Conservation (phyloP, 768 basidiomycete genomes). For the Boletus reticulatus region DNA sequence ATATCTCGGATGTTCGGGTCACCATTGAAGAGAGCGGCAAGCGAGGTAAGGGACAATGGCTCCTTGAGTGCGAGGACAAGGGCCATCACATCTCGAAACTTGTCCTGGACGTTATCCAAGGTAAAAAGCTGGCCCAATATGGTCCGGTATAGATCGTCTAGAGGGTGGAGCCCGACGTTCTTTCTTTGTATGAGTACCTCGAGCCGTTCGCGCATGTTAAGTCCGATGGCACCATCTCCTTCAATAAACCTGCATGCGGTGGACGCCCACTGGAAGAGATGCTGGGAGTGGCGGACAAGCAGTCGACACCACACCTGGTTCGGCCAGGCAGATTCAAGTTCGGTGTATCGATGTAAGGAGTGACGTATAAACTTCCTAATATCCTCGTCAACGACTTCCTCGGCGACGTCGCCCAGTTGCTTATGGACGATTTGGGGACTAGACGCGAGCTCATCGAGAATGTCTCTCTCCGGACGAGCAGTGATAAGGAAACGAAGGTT, state of each 20-base stretch:
- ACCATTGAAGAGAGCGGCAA: constrained; percentile 11
- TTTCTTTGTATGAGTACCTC: constrained; percentile 6
- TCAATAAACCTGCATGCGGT: constrained; percentile 29
- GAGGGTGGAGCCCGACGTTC: constrained; percentile 1
- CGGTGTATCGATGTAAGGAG: constrained; percentile 5
- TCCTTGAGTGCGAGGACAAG: constrained; percentile 17
- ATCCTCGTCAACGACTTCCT: constrained; percentile 13
- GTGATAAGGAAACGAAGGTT: constrained; percentile 29
- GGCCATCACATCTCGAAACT: constrained; percentile 23
- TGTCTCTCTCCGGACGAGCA: constrained; percentile 26
- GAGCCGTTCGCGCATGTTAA: constrained; percentile 11
- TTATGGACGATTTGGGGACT: constrained; percentile 9
- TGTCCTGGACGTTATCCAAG: not conserved
- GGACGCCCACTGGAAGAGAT: constrained; percentile 34
- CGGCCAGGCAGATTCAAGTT: constrained; percentile 17
- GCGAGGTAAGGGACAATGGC: constrained; percentile 15
- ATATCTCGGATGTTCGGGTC: constrained; percentile 11
- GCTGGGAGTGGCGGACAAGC: constrained; percentile 26
- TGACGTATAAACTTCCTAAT: constrained; percentile 16
- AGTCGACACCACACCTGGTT: constrained; percentile 20
- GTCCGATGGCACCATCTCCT: constrained; percentile 13
- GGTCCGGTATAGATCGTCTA: constrained; percentile 21
- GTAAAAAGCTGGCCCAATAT: constrained; percentile 16
- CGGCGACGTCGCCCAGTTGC: constrained; percentile 12
- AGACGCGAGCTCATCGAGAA: constrained; percentile 7